phyloP scores from a whole-genome alignment of 1,284 basidiomycete genomes.

The Apiotrichum gracile region DNA sequence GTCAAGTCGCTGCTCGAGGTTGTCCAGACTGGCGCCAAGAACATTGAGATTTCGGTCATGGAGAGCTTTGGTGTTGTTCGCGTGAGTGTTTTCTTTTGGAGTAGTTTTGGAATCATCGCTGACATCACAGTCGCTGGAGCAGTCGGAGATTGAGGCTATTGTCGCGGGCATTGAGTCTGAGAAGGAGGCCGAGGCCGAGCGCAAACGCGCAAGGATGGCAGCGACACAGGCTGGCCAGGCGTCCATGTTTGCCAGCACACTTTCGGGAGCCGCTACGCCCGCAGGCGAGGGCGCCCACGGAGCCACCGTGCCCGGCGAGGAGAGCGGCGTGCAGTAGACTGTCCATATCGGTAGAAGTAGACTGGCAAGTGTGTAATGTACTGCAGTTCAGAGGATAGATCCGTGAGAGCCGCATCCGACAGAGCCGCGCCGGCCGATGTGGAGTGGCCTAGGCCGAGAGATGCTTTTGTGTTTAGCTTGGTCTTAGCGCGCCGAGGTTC shows the following conservation, averaged over 20 bases:
- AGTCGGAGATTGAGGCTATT: slow-evolving; percentile 80
- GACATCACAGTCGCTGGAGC: slow-evolving; percentile 64
- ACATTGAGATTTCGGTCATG: slow-evolving; percentile 97
- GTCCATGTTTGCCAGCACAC: slow-evolving; percentile 34
- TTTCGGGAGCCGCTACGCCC: slow-evolving; percentile 25
- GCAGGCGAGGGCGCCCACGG: slow-evolving; percentile 14
- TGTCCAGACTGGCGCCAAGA: slow-evolving; percentile 98
- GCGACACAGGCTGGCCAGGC: slow-evolving; percentile 54
- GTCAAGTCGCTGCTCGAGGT: slow-evolving; percentile 96
- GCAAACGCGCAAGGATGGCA: slow-evolving; percentile 69
- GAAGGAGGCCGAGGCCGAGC: slow-evolving; percentile 92
- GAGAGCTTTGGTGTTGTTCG: slow-evolving; percentile 85
- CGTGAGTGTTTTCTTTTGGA: slow-evolving; percentile 51
- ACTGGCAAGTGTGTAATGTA: not conserved
- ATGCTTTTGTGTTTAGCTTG: not conserved
- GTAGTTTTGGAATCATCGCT: not conserved
- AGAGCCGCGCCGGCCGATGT: not conserved
- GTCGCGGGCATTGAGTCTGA: slow-evolving; percentile 87
- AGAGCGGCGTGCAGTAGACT: slow-evolving; percentile 38
- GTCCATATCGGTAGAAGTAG: not conserved
- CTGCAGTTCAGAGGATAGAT: not conserved
- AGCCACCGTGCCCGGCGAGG: slow-evolving; percentile 32
- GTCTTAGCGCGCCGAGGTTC: too few relatives aligned
- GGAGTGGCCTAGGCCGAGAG: not conserved
- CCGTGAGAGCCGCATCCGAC: not conserved